Evolutionary conservation across 1,284 basidiomycete species (phyloP).

Genomic region (Taiwanofungus camphoratus): DNA sequence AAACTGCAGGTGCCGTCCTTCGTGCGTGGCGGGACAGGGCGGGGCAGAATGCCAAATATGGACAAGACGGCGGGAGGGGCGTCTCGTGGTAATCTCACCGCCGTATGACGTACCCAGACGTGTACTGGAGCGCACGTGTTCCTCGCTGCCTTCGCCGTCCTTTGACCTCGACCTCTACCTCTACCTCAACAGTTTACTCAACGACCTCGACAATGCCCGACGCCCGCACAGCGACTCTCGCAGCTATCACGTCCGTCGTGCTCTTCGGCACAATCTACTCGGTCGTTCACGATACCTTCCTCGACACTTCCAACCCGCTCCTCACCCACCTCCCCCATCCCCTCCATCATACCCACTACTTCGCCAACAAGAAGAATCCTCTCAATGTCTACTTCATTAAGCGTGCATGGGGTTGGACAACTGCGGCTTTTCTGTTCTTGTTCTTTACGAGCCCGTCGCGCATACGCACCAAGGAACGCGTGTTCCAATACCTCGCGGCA

Average conservation of each 20-base stretch:
- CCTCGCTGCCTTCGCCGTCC: too few relatives aligned
- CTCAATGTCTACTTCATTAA: slow-evolving; percentile 91
- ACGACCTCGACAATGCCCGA: slow-evolving; percentile 11
- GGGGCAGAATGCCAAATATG: too few relatives aligned
- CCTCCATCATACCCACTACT: slow-evolving; percentile 62
- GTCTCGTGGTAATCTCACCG: too few relatives aligned
- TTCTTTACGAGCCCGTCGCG: slow-evolving; percentile 48
- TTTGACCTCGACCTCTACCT: too few relatives aligned
- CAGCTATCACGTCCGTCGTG: slow-evolving; percentile 30
- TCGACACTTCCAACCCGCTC: slow-evolving; percentile 68
- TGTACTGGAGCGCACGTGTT: too few relatives aligned
- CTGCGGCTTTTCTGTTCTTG: slow-evolving; percentile 55
- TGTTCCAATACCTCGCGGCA: slow-evolving; percentile 58
- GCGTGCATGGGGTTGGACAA: slow-evolving; percentile 88
- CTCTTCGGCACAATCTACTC: slow-evolving; percentile 49
- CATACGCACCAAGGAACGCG: slow-evolving; percentile 35
- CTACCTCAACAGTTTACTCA: neutral
- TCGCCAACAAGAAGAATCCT: slow-evolving; percentile 77
- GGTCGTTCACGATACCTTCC: slow-evolving; percentile 46
- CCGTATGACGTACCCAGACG: too few relatives aligned
- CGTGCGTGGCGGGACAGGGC: too few relatives aligned
- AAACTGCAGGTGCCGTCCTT: too few relatives aligned
- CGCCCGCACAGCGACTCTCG: slow-evolving; percentile 14
- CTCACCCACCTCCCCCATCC: slow-evolving; percentile 64
- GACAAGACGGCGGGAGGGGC: too few relatives aligned